These are phyloP conservation scores for Kwoniella sp. DNA, from an alignment of 768 basidiomycete genomes.

Conservation along the genomic window DNA sequence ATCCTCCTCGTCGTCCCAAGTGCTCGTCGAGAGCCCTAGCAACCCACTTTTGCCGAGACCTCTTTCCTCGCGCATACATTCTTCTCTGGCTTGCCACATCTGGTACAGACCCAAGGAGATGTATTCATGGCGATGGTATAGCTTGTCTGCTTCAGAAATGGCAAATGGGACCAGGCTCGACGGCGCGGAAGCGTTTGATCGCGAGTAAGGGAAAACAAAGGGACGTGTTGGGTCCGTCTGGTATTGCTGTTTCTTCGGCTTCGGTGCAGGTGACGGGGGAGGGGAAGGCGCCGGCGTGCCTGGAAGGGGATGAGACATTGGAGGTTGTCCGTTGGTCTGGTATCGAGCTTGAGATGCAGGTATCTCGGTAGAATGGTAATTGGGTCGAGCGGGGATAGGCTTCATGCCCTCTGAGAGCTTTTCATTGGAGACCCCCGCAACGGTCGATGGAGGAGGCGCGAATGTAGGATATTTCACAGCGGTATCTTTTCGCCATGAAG, in stretches of 20 bases:
- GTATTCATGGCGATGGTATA: slow-evolving; percentile 89
- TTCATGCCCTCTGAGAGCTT: slow-evolving; percentile 87
- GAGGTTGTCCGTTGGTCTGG: slow-evolving; percentile 4
- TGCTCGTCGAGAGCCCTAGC: slow-evolving; percentile 43
- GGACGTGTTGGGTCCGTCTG: slow-evolving; percentile 94
- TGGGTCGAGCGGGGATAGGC: slow-evolving; percentile 89
- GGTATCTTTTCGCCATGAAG: slow-evolving; percentile 85
- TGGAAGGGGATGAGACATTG: slow-evolving; percentile 57
- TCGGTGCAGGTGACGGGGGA: slow-evolving; percentile 63
- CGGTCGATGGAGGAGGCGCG: slow-evolving; percentile 60
- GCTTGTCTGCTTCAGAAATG: slow-evolving; percentile 89
- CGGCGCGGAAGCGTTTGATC: slow-evolving; percentile 62
- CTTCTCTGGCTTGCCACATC: slow-evolving; percentile 93
- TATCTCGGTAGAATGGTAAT: slow-evolving; percentile 72
- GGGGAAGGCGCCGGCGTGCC: slow-evolving; percentile 90
- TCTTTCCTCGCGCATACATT: slow-evolving; percentile 90
- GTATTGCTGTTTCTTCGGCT: slow-evolving; percentile 97
- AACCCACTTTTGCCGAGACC: slow-evolving; percentile 66
- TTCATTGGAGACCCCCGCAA: slow-evolving; percentile 50
- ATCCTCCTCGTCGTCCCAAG: slow-evolving; percentile 41
- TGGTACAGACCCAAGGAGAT: slow-evolving; percentile 84
- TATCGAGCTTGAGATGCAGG: slow-evolving; percentile 22
- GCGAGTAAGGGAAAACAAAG: slow-evolving; percentile 93
- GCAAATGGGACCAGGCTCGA: slow-evolving; percentile 84
- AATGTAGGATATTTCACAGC: slow-evolving; percentile 96